Evolutionary conservation across 345 rosid genomes (phyloP), one percentile per base, ranked within the genome.

Genomic region (Salix brachista): DNA sequence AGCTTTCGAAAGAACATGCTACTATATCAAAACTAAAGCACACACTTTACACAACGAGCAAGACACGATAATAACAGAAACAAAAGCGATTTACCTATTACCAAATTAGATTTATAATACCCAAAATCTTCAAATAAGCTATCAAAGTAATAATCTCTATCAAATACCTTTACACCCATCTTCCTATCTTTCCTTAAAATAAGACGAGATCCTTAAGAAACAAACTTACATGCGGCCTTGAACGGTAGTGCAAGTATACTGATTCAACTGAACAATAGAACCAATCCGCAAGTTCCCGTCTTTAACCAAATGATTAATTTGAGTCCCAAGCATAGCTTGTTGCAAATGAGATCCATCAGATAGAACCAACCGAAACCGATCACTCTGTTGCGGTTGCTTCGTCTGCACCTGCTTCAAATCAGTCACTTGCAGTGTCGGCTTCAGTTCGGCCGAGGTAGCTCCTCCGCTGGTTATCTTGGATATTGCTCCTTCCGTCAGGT

Each of bases 281-380:
- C 97, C 96, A 9, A 84, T n/a, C 79, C 88, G 89, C 82, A 94
- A 58, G 52, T 28, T 72, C 0, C 91, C 89, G 46, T 85, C 80
- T 48, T 75, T 78, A 5, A 92, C 94, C 16, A 90, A 80, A 60
- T 71, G 75, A 62, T 91, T 91, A 79, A 84, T 82, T 77, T 82
- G 85, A 13, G 91, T 84, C 30, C 88, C 91, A 17, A 94, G 90
- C 94, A 94, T 88, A 16, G 92, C 96, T 82, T 91, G 94, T 76
- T 83, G 91, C 67, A 60, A 37, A 42, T 69, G 82, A 3, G 77
- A 67, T 69, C 98, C 98, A 46, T 94, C 98, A 8, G 98, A 91
- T 21, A 92, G 71, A 74, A 84, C 67, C 73, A 94, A 13, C 58
- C 88, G 83, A 79, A 79, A 91, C 44, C 97, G 76, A 79, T 88